phyloP scores from a whole-genome alignment of 345 rosid species.

The Odontarrhena argentea region DNA sequence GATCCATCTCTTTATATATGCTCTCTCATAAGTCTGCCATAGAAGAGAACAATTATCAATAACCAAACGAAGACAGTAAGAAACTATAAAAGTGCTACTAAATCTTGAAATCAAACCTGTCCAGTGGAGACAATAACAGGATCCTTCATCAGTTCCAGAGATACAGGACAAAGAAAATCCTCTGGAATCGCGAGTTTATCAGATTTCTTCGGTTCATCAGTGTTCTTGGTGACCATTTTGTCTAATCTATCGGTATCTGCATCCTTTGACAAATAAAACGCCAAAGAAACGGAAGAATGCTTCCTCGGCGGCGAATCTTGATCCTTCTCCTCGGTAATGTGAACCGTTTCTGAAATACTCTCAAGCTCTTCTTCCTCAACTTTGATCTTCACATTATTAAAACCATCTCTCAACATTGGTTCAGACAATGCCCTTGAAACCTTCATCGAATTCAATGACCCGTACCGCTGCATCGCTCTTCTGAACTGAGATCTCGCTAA shows the following conservation, averaged over 20 bases:
- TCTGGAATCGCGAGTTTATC: constrained; percentile 62
- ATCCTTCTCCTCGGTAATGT: constrained; percentile 32
- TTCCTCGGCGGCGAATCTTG: constrained; percentile 38
- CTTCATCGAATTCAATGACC: constrained; percentile 55
- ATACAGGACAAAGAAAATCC: constrained; percentile 89
- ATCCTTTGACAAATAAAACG: constrained; percentile 42
- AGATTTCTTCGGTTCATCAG: constrained; percentile 58
- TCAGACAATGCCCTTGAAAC: constrained; percentile 51
- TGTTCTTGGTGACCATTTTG: constrained; percentile 44
- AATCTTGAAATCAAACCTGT: constrained; percentile 49
- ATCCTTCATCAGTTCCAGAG: constrained; percentile 92
- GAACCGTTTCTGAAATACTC: constrained; percentile 33
- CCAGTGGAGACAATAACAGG: constrained; percentile 97
- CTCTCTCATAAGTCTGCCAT: constrained; percentile 93
- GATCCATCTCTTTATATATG: constrained; percentile 94
- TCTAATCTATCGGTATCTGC: constrained; percentile 46
- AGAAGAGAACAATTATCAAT: constrained; percentile 27
- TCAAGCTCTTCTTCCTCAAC: constrained; percentile 42
- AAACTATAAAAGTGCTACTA: background rate
- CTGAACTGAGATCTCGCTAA: constrained; percentile 80
- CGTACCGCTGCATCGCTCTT: constrained; percentile 77
- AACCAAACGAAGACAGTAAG: constrained; percentile 23
- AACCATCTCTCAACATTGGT: constrained; percentile 47
- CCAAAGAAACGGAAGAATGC: constrained; percentile 45
- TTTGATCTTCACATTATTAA: constrained; percentile 44